A percentile compares a stretch with the other conserved stretches of the same genome.
phyloP scores from a whole-genome alignment of 371 early-diverging fungal species.

The Coemansia sp. region DNA sequence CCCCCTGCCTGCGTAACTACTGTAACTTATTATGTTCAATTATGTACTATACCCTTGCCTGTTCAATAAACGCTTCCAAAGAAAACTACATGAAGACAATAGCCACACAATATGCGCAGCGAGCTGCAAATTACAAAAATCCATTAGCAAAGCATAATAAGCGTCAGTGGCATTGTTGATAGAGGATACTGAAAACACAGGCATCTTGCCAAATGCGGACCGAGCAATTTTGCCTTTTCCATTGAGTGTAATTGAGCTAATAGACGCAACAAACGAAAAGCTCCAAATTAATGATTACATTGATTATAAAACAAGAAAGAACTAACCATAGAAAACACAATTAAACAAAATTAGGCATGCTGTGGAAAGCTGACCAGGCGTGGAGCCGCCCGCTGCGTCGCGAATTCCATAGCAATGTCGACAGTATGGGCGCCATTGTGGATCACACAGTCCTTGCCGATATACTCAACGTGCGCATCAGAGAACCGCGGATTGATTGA shows the following conservation, averaged over 20 bases:
- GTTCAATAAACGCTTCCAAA: not conserved
- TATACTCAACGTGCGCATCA: conserved; percentile 45
- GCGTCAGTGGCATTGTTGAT: too few species aligned
- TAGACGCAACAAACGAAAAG: not conserved
- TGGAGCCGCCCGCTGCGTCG: conserved; percentile 32
- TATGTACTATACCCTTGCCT: not conserved
- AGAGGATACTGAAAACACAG: too few species aligned
- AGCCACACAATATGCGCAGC: too few species aligned
- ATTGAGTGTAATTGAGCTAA: not conserved
- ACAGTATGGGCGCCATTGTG: conserved; percentile 46
- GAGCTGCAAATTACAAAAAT: not conserved
- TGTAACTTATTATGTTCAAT: not conserved
- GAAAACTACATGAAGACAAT: too few species aligned
- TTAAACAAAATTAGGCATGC: not conserved
- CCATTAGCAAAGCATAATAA: too few species aligned
- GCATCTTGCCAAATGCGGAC: too few species aligned
- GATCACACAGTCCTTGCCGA: conserved; percentile 43
- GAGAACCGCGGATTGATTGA: conserved; percentile 34
- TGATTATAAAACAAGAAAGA: not conserved
- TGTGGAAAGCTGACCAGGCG: conserved; percentile 30
- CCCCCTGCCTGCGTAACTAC: not conserved
- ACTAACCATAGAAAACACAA: not conserved
- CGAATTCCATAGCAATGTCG: conserved; percentile 35
- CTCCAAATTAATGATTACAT: conserved; percentile 3
- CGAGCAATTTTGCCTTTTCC: not conserved